phyloP scores from a whole-genome alignment of 108 stramenopile species.

The Conticribra weissflogii region DNA sequence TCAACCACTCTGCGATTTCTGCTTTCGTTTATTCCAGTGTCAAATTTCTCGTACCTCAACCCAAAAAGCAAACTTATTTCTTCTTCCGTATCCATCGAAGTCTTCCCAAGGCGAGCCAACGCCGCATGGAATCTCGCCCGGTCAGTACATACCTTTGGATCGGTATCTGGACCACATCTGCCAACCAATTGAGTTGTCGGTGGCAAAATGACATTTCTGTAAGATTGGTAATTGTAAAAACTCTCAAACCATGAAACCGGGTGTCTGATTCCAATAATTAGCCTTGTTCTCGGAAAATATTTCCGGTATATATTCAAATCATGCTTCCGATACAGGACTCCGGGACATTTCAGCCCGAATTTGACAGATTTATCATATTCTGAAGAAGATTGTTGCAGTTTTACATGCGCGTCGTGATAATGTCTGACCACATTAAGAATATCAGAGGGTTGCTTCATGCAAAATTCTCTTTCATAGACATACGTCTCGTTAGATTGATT shows the following conservation, averaged over 20 bases:
- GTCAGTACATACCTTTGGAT: conserved; percentile 64
- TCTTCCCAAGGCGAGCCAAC: conserved; percentile 51
- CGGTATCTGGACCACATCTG: conserved; percentile 13
- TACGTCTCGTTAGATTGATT: conserved; percentile 24
- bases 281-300: conserved; percentile 60
- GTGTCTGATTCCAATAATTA: conserved; percentile 77
- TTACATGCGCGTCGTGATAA: conserved; percentile 29
- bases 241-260: conserved; percentile 74
- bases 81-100: conserved; percentile 33
- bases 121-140: conserved; percentile 70
- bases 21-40: background rate
- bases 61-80: conserved; percentile 42
- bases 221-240: conserved; percentile 80
- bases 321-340: conserved; percentile 26
- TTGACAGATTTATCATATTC: background rate
- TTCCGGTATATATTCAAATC: conserved; percentile 29
- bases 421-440: conserved; percentile 11
- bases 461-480: conserved; percentile 39
- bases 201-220: conserved; percentile 50
- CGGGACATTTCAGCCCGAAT: conserved; percentile 57
- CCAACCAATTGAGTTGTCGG: conserved; percentile 24
- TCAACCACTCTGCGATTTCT: background rate
- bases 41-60: conserved; percentile 1
- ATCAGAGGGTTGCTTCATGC: conserved; percentile 29
- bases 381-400: conserved; percentile 15